phyloP scores from a whole-genome alignment of 2,329 filamentous ascomycete species.

The Phialophora verrucosa region DNA sequence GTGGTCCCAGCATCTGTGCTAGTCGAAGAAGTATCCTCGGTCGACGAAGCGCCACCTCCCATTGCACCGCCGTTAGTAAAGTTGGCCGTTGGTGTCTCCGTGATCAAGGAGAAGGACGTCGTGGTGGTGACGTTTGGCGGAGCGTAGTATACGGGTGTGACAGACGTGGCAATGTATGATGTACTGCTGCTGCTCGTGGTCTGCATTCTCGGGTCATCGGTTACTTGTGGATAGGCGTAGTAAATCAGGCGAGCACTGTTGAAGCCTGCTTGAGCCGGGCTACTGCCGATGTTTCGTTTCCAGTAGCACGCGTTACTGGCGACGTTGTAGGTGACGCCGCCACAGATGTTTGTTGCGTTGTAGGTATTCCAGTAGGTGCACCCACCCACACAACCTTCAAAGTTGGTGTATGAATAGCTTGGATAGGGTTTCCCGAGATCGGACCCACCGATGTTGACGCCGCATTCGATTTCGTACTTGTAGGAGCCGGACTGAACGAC shows the following conservation, averaged over 20 bases:
- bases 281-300: constrained; percentile 29
- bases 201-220: constrained; percentile 30
- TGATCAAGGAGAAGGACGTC: constrained; percentile 23
- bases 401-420: constrained; percentile 27
- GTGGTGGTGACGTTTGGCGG: constrained; percentile 12
- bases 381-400: constrained; percentile 35
- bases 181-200: constrained; percentile 24
- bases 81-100: constrained; percentile 24
- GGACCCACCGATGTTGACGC: constrained; percentile 28
- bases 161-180: constrained; percentile 27
- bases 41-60: constrained; percentile 13
- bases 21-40: constrained; percentile 12
- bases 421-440: constrained; percentile 32
- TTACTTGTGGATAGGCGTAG: constrained; percentile 36
- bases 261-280: constrained; percentile 18
- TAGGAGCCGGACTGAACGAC: constrained; percentile 29
- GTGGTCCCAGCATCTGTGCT: not conserved
- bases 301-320: constrained; percentile 33
- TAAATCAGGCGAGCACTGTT: constrained; percentile 35
- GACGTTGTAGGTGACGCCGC: constrained; percentile 31
- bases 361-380: constrained; percentile 36
- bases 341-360: constrained; percentile 33
- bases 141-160: constrained; percentile 33
- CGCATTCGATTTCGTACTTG: constrained; percentile 36
- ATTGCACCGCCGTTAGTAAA: constrained; percentile 24